Percentiles rank a stretch among this genome's conserved stretches.
Evolutionary conservation across 2,329 filamentous ascomycete species (phyloP).

Genomic region (Fusarium napiforme): DNA sequence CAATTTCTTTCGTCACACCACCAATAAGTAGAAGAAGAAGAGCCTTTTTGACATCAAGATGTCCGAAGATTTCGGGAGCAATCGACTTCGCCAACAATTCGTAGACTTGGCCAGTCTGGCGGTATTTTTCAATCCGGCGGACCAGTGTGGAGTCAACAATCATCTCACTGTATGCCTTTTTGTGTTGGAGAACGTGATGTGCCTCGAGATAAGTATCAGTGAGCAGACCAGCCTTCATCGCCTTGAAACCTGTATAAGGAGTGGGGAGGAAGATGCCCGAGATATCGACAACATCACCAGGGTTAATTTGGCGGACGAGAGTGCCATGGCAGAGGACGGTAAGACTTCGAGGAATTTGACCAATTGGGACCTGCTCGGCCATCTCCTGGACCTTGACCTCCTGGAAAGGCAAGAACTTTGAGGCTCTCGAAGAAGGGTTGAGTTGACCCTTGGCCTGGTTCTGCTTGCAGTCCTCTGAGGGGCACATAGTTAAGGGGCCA

Average conservation of each 20-base stretch:
- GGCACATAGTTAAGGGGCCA: slow-evolving; percentile 85
- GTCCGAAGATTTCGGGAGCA: slow-evolving; percentile 95
- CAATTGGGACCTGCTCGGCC: slow-evolving; percentile 98
- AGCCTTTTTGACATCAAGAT: slow-evolving; percentile 97
- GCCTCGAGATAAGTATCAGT: slow-evolving; percentile 98
- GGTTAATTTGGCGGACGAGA: slow-evolving; percentile 86
- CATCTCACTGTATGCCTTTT: slow-evolving; percentile 97
- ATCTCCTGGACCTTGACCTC: slow-evolving; percentile 99
- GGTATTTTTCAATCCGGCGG: slow-evolving; percentile 85
- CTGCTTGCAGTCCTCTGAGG: slow-evolving; percentile 86
- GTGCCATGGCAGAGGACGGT: slow-evolving; percentile 91
- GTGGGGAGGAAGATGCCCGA: slow-evolving; percentile 96
- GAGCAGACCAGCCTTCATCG: slow-evolving; percentile 93
- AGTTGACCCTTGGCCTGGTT: slow-evolving; percentile 95
- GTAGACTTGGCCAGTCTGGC: slow-evolving; percentile 90
- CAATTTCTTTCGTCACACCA: slow-evolving; percentile 95
- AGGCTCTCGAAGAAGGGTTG: slow-evolving; percentile 93
- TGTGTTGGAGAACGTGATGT: slow-evolving; percentile 93
- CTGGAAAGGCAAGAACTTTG: slow-evolving; percentile 97
- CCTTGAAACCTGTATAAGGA: slow-evolving; percentile 98
- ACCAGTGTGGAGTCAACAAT: slow-evolving; percentile 82
- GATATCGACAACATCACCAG: slow-evolving; percentile 93
- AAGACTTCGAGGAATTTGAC: slow-evolving; percentile 92
- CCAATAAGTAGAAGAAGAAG: slow-evolving; percentile 94
- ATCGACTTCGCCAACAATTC: slow-evolving; percentile 96